These are phyloP conservation scores for Hordeum vulgare DNA, from an alignment of 176 grass and related monocot genomes.

Conservation along the genomic window MorexV3_pseudomolecules_assembly NC_058524.1:599449392-599449891, in stretches of 20 bases:
- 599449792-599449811: conserved; percentile 81
- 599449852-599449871: conserved; percentile 91
- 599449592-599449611: conserved; percentile 89
- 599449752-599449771: conserved; percentile 91
- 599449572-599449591: conserved; percentile 91
- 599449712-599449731: conserved; percentile 87
- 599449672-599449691: conserved; percentile 62
- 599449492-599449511: conserved; percentile 94
- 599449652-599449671: conserved; percentile 90
- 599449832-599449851: conserved; percentile 78
- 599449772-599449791: conserved; percentile 91
- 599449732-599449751: conserved; percentile 92
- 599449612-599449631: conserved; percentile 71
- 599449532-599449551: conserved; percentile 97
- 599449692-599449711: conserved; percentile 56
- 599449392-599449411: conserved; percentile 84
- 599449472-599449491: conserved; percentile 98
- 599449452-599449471: conserved; percentile 89
- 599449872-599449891: conserved; percentile 95
- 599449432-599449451: conserved; percentile 97
- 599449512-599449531: conserved; percentile 90
- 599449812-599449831: conserved; percentile 88
- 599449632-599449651: conserved; percentile 59
- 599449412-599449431: conserved; percentile 96
- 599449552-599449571: conserved; percentile 82